These are phyloP conservation scores for Sporothrix curviconia DNA, from an alignment of 2,329 filamentous ascomycete species.

Conservation along the genomic window DNA sequence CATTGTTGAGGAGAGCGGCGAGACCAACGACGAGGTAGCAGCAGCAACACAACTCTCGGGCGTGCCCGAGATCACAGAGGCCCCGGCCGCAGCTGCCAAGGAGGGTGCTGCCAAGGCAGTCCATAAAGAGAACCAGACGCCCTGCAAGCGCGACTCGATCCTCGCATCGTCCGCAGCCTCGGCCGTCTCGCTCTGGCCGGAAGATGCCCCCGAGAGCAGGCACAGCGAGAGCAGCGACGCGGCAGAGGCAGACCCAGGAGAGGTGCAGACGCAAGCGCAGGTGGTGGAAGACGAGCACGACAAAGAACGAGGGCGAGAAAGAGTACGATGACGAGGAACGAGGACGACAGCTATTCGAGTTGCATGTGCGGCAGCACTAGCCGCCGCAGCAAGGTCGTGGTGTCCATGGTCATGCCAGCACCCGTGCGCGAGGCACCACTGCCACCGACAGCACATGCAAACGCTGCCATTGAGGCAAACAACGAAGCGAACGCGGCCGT, in stretches of 20 bases:
- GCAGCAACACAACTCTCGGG: too few relatives aligned
- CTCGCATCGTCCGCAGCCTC: slow-evolving; percentile 6
- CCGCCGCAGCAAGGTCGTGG: neutral
- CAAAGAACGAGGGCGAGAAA: neutral
- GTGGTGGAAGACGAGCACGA: too few relatives aligned
- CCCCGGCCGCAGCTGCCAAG: neutral
- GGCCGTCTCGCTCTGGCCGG: neutral
- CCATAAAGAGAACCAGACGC: neutral
- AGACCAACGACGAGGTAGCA: slow-evolving; percentile 17
- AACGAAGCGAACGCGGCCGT: neutral
- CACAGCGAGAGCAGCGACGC: neutral
- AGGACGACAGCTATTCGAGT: neutral
- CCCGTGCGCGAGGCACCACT: neutral
- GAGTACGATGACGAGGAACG: too few relatives aligned
- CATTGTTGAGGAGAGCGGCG: slow-evolving; percentile 27
- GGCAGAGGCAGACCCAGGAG: too few relatives aligned
- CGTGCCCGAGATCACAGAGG: neutral
- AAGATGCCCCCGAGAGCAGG: neutral
- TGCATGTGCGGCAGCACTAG: slow-evolving; percentile 2
- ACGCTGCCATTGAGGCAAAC: neutral
- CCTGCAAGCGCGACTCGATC: slow-evolving; percentile 7
- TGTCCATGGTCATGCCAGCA: neutral
- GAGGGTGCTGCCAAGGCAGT: neutral
- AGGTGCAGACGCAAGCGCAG: neutral
- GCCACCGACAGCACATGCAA: neutral